These are phyloP conservation scores for Cyberlindnera nakhonratchasimensis DNA, from an alignment of 805 yeast genomes.

Conservation along the genomic window DNA sequence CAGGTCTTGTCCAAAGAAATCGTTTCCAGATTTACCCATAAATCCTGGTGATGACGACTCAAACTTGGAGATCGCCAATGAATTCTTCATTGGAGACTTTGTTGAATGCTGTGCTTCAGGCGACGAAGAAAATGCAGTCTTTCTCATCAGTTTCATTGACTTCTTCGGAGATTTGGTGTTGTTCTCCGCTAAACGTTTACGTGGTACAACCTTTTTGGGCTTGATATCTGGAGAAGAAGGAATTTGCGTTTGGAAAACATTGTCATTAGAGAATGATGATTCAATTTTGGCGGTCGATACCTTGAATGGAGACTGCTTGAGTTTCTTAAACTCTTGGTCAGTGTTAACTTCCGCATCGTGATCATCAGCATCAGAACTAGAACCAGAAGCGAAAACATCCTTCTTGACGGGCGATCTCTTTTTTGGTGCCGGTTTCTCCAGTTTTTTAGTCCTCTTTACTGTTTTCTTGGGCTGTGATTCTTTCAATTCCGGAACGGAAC, in stretches of 20 bases:
- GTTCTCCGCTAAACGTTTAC: conserved; percentile 23
- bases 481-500: conserved; percentile 18
- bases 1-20: conserved; percentile 9
- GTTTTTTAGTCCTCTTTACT: conserved; percentile 4
- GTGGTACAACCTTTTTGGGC: conserved; percentile 22
- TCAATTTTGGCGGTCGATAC: conserved; percentile 12
- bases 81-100: conserved; percentile 24
- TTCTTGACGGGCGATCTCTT: background rate
- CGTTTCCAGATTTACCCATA: conserved; percentile 2
- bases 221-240: conserved; percentile 23
- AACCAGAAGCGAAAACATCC: background rate
- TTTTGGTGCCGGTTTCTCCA: background rate
- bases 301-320: conserved; percentile 4
- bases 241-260: conserved; percentile 33
- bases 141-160: conserved; percentile 13
- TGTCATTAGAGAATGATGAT: conserved; percentile 32
- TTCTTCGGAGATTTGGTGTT: conserved; percentile 14
- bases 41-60: conserved; percentile 21
- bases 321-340: conserved; percentile 5
- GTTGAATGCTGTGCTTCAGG: conserved; percentile 17
- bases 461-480: background rate
- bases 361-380: conserved; percentile 2
- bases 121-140: conserved; percentile 31
- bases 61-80: conserved; percentile 25
- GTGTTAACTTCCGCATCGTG: conserved; percentile 1